These are phyloP conservation scores for Fusarium sp. DNA, from an alignment of 2,329 filamentous ascomycete species.

Conservation along the genomic window DNA sequence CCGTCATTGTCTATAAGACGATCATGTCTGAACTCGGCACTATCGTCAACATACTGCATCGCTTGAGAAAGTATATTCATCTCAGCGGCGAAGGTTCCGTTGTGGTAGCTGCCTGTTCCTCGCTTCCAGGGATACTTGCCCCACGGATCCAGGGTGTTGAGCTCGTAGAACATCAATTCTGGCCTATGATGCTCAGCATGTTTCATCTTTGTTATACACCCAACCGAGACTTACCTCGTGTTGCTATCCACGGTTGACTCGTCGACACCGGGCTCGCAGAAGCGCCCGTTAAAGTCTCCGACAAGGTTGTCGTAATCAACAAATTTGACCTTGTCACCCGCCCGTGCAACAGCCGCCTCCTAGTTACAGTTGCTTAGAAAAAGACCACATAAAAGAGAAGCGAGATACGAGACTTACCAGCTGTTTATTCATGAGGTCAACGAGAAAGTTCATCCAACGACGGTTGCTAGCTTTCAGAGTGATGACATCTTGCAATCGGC, in stretches of 20 bases:
- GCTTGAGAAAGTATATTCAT: conserved; percentile 5
- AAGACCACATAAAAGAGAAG: neutral
- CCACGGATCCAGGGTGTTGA: neutral
- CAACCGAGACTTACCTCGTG: neutral
- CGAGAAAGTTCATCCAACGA: conserved; percentile 6
- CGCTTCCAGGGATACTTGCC: conserved; percentile 8
- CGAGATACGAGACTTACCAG: neutral
- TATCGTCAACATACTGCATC: neutral
- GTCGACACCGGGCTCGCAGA: conserved; percentile 8
- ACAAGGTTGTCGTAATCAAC: conserved; percentile 14
- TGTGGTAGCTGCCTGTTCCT: neutral
- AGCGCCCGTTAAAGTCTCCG: conserved; percentile 7
- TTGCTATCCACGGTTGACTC: conserved; percentile 5
- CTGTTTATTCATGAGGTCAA: conserved; percentile 12
- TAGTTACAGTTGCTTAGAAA: neutral
- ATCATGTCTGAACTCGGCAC: neutral
- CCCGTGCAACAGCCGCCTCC: neutral
- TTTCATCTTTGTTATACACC: neutral
- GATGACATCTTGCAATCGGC: neutral
- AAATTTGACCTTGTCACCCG: neutral
- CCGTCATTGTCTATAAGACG: neutral
- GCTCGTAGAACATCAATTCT: conserved; percentile 21
- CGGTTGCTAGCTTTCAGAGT: conserved; percentile 5
- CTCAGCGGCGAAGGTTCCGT: neutral
- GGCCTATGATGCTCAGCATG: neutral